Evolutionary conservation across 148 eudicot genomes (phyloP).

Genomic region (Selenicereus undatus): DNA sequence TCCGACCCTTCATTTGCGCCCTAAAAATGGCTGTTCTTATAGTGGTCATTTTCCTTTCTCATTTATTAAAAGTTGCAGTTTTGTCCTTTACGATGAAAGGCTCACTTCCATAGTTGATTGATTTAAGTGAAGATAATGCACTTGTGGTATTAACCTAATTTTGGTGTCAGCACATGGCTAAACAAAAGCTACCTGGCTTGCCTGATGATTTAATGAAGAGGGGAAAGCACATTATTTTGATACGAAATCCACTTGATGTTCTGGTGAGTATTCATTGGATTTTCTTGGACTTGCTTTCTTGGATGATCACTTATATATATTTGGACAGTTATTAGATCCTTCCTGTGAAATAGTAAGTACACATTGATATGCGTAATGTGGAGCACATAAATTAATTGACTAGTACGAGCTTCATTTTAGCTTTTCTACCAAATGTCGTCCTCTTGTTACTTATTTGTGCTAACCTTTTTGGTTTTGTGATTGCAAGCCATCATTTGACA

Average conservation of each 20-base stretch:
- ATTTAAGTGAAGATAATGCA: not conserved
- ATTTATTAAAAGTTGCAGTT: too few species aligned
- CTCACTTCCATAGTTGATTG: not conserved
- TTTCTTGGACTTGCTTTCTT: constrained; percentile 4
- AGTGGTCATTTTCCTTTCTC: too few species aligned
- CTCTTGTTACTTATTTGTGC: constrained; percentile 8
- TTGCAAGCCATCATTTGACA: constrained; percentile 75
- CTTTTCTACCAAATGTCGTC: not conserved
- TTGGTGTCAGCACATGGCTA: constrained; percentile 75
- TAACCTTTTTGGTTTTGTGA: constrained; percentile 15
- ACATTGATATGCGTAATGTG: constrained; percentile 2
- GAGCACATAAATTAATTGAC: not conserved
- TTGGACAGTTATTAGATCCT: not conserved
- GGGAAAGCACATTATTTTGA: constrained; percentile 88
- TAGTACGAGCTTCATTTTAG: not conserved
- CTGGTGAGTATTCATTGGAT: constrained; percentile 43
- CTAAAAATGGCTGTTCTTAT: not conserved
- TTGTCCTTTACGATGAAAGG: not conserved
- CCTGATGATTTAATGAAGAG: constrained; percentile 63
- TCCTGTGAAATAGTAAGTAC: not conserved
- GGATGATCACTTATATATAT: not conserved
- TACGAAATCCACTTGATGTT: constrained; percentile 82
- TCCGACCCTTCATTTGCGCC: not conserved
- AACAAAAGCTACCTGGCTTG: constrained; percentile 67
- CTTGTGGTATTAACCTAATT: not conserved